phyloP scores from a whole-genome alignment of 148 eudicot genomes.

The Rhododendron mucronatum region DNA sequence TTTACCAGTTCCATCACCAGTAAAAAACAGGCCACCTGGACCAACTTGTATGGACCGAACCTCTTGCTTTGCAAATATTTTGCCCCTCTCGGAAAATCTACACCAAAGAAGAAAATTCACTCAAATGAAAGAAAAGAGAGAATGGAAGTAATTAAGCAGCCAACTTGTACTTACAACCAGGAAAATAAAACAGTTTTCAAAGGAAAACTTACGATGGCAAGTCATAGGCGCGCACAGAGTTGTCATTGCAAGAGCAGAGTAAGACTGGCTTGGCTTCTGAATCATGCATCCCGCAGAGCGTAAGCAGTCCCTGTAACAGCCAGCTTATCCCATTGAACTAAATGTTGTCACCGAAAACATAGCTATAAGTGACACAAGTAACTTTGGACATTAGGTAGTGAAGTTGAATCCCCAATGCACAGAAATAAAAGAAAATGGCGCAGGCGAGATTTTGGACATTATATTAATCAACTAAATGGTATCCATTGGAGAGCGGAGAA shows the following conservation, averaged over 20 bases:
- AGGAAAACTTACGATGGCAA: slow-evolving; percentile 83
- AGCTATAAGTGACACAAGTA: neutral
- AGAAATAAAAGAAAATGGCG: neutral
- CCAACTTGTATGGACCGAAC: slow-evolving; percentile 63
- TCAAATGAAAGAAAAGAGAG: neutral
- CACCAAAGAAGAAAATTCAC: slow-evolving; percentile 5
- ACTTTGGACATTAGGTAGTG: neutral
- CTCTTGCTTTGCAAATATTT: slow-evolving; percentile 65
- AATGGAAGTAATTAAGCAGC: neutral
- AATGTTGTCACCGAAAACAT: neutral
- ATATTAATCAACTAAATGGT: neutral
- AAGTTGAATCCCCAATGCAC: neutral
- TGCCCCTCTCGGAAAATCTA: slow-evolving; percentile 81
- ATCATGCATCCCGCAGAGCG: slow-evolving; percentile 90
- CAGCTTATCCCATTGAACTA: neutral
- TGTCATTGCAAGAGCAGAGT: slow-evolving; percentile 85
- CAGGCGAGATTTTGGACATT: neutral
- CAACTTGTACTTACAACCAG: neutral
- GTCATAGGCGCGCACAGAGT: slow-evolving; percentile 68
- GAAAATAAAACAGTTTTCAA: neutral
- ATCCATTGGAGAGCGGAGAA: neutral
- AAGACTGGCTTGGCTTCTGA: slow-evolving; percentile 81
- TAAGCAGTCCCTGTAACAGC: slow-evolving; percentile 68
- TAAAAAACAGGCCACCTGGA: slow-evolving; percentile 73
- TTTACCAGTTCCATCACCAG: slow-evolving; percentile 82